Conservation (phyloP, 2,329 filamentous ascomycete genomes). For the Alternaria brassicicola region DNA sequence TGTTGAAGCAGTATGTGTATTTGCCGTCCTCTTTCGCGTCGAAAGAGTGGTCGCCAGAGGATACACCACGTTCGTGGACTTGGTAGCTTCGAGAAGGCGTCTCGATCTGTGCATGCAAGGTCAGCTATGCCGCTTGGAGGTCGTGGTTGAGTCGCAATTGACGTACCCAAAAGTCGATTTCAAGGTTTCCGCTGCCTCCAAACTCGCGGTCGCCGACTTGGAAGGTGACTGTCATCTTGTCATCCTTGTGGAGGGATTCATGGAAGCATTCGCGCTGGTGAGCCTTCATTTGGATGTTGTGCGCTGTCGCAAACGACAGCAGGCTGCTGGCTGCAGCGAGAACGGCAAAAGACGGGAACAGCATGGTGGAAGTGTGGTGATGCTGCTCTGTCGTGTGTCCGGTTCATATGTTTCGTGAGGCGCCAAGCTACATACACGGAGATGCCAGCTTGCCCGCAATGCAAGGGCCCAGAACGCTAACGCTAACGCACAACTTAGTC, state of each 20-base stretch:
- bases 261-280: slow-evolving; percentile 98
- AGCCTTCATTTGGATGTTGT: slow-evolving; percentile 94
- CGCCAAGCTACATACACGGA: slow-evolving; percentile 28
- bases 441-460: slow-evolving; percentile 44
- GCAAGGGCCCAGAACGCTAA: slow-evolving; percentile 18
- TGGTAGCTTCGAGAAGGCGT: slow-evolving; percentile 78
- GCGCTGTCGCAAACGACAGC: slow-evolving; percentile 71
- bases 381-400: slow-evolving; percentile 18
- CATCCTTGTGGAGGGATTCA: slow-evolving; percentile 88
- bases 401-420: slow-evolving; percentile 9
- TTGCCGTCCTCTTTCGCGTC: slow-evolving; percentile 83
- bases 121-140: slow-evolving; percentile 13
- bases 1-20: slow-evolving; percentile 98
- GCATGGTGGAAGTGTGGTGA: slow-evolving; percentile 35
- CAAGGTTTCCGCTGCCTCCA: slow-evolving; percentile 89
- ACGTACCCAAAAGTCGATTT: slow-evolving; percentile 95
- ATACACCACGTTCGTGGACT: slow-evolving; percentile 78
- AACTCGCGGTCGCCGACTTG: slow-evolving; percentile 98
- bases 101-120: slow-evolving; percentile 64
- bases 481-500: slow-evolving; percentile 4
- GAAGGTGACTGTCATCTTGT: slow-evolving; percentile 98
- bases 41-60: slow-evolving; percentile 93
- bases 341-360: slow-evolving; percentile 45
- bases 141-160: background rate
- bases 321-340: slow-evolving; percentile 60